Evolutionary conservation across 1,139 yeast genomes (phyloP).

Genomic region (Yamadazyma dushanensis): DNA sequence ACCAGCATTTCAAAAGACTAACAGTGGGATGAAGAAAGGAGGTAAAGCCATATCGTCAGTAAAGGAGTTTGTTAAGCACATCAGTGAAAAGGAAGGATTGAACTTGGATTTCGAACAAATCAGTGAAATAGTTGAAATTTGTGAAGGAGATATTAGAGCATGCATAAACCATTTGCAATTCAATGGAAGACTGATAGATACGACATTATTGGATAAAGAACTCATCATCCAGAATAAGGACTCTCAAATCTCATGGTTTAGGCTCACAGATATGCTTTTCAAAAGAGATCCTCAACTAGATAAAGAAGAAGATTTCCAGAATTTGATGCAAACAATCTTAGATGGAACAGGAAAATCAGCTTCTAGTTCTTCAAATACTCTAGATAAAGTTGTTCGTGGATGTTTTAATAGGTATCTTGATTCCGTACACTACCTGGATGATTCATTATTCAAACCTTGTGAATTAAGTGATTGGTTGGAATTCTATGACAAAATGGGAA

Average conservation of each 20-base stretch:
- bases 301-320: constrained; percentile 48
- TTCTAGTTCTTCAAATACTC: constrained; percentile 43
- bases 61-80: constrained; percentile 40
- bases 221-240: constrained; percentile 40
- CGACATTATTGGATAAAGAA: background rate
- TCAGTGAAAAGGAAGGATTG: constrained; percentile 33
- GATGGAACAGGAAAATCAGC: constrained; percentile 43
- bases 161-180: constrained; percentile 86
- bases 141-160: constrained; percentile 85
- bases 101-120: constrained; percentile 35
- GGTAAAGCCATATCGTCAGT: constrained; percentile 39
- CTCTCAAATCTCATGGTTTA: constrained; percentile 59
- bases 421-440: constrained; percentile 59
- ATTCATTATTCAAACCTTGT: constrained; percentile 59
- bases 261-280: constrained; percentile 55
- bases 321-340: constrained; percentile 34
- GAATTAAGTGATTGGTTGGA: constrained; percentile 75
- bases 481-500: constrained; percentile 58
- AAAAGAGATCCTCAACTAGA: constrained; percentile 47
- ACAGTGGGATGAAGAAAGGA: constrained; percentile 30
- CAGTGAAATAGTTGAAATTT: constrained; percentile 60
- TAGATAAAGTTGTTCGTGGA: constrained; percentile 69
- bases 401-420: constrained; percentile 67
- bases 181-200: constrained; percentile 31
- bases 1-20: constrained; percentile 49